Evolutionary conservation across 2,329 filamentous ascomycete genomes (phyloP).

Genomic region (Lecanosticta acicola): DNA sequence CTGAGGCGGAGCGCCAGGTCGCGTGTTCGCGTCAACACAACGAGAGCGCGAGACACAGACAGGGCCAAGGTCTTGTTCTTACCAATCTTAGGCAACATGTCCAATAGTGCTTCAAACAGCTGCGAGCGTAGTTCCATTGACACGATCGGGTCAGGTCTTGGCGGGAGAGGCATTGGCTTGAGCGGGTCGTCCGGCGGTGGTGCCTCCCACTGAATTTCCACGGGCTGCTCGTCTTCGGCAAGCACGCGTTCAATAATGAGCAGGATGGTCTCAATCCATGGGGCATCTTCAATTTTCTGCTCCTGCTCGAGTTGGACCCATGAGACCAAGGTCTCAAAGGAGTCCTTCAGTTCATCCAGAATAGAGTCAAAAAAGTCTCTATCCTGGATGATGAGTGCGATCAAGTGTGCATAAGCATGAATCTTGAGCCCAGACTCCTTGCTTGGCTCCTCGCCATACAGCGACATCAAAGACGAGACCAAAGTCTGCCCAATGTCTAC

Average conservation of each 20-base stretch:
- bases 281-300: slow-evolving; percentile 68
- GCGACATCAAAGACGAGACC: slow-evolving; percentile 71
- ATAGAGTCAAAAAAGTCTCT: slow-evolving; percentile 73
- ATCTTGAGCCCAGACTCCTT: slow-evolving; percentile 62
- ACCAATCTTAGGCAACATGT: slow-evolving; percentile 76
- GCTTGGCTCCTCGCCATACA: slow-evolving; percentile 49
- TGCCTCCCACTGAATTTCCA: slow-evolving; percentile 62
- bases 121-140: slow-evolving; percentile 59
- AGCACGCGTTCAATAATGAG: slow-evolving; percentile 85
- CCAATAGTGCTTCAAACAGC: slow-evolving; percentile 72
- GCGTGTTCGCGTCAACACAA: slow-evolving; percentile 78
- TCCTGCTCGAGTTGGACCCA: slow-evolving; percentile 70
- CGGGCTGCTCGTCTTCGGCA: slow-evolving; percentile 80
- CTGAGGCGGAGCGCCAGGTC: slow-evolving; percentile 69
- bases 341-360: slow-evolving; percentile 67
- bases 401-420: slow-evolving; percentile 83
- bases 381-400: slow-evolving; percentile 82
- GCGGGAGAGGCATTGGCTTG: slow-evolving; percentile 47
- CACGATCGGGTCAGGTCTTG: slow-evolving; percentile 58
- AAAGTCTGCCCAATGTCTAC: slow-evolving; percentile 77
- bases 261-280: slow-evolving; percentile 87
- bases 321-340: slow-evolving; percentile 66
- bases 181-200: slow-evolving; percentile 40
- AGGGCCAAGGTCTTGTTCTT: slow-evolving; percentile 82
- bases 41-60: slow-evolving; percentile 74